phyloP scores from a whole-genome alignment of 139 green algal genomes.

The Ettlia oleoabundans region DNA sequence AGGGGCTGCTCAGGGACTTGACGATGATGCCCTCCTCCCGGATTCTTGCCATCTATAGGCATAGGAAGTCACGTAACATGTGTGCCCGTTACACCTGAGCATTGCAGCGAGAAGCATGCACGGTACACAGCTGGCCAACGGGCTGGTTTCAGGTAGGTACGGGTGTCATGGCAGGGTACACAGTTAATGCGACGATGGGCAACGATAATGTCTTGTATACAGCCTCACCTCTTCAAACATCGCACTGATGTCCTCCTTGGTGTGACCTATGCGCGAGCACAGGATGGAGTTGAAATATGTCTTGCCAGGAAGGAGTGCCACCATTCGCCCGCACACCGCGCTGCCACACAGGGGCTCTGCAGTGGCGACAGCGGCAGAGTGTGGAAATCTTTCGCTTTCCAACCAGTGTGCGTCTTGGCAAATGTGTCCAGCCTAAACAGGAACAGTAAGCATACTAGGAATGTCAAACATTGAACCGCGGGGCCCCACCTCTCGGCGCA shows the following conservation, averaged over 20 bases:
- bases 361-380: neutral
- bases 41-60: neutral
- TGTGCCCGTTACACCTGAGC: neutral
- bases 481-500: neutral
- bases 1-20: slow-evolving; percentile 77
- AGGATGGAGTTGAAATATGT: slow-evolving; percentile 17
- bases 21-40: slow-evolving; percentile 89
- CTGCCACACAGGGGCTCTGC: slow-evolving; percentile 25
- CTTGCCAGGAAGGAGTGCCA: slow-evolving; percentile 54
- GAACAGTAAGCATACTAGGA: neutral
- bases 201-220: neutral
- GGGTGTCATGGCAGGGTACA: neutral
- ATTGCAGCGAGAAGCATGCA: neutral
- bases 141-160: neutral
- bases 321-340: slow-evolving; percentile 47
- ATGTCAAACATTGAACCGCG: no score
- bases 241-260: slow-evolving; percentile 54
- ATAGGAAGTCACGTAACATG: no score
- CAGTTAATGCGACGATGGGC: neutral
- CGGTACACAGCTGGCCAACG: neutral
- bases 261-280: slow-evolving; percentile 12
- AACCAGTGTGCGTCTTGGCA: no score
- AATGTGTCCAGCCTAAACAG: neutral
- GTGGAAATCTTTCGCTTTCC: neutral
- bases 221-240: slow-evolving; percentile 46